Conservation (phyloP, 164 flowering plant species). For the Magnolia changhungtana region DNA sequence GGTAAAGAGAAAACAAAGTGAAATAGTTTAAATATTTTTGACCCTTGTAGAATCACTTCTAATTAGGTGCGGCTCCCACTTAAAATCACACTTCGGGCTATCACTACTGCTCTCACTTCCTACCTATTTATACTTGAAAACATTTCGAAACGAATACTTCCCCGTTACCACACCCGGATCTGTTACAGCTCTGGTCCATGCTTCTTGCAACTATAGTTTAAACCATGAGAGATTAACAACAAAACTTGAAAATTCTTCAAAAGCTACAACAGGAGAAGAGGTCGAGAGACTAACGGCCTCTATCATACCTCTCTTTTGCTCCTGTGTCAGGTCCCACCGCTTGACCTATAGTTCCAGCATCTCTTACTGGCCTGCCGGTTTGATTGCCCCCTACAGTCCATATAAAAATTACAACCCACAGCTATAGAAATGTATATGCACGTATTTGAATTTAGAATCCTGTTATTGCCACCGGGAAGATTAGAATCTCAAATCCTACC, state of each 20-base stretch:
- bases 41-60: neutral
- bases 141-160: neutral
- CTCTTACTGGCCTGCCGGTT: neutral
- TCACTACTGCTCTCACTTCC: neutral
- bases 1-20: neutral
- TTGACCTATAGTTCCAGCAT: neutral
- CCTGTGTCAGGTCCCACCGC: neutral
- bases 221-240: neutral
- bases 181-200: too few species aligned
- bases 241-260: neutral
- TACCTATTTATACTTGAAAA: neutral
- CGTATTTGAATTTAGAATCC: neutral
- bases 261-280: neutral
- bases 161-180: too few species aligned
- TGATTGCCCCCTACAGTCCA: neutral
- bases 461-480: neutral
- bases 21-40: neutral
- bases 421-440: neutral
- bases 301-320: constrained; percentile 6
- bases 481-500: neutral
- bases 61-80: neutral
- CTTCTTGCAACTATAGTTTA: neutral
- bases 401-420: neutral
- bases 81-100: neutral
- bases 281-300: constrained; percentile 6